These are phyloP conservation scores for Hymenoscyphus salicellus DNA, from an alignment of 2,329 filamentous ascomycete genomes.

Conservation along the genomic window DNA sequence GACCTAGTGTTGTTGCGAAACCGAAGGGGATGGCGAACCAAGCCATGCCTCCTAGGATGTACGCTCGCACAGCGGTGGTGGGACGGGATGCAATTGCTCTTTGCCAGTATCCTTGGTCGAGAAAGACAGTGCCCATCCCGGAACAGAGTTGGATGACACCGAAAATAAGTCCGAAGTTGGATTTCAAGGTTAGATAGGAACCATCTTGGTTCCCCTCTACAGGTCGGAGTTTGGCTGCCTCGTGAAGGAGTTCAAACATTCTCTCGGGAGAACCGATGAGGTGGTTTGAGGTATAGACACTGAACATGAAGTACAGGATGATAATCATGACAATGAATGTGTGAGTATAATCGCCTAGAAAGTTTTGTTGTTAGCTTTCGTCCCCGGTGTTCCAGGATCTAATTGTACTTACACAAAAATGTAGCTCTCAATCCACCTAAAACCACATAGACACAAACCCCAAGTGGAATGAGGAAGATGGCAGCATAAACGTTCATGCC, in stretches of 20 bases:
- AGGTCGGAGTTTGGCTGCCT: slow-evolving; percentile 44
- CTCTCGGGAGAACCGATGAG: slow-evolving; percentile 48
- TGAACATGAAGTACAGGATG: slow-evolving; percentile 47
- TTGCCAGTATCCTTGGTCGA: slow-evolving; percentile 16
- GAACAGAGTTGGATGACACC: slow-evolving; percentile 14
- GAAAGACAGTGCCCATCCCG: slow-evolving; percentile 13
- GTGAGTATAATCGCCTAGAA: slow-evolving; percentile 13
- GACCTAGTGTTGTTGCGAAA: slow-evolving; percentile 50
- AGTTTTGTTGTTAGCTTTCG: neutral
- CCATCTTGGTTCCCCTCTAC: slow-evolving; percentile 51
- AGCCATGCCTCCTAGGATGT: slow-evolving; percentile 45
- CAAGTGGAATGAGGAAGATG: slow-evolving; percentile 40
- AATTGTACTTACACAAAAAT: slow-evolving; percentile 25
- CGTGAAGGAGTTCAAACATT: slow-evolving; percentile 49
- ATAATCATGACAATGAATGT: slow-evolving; percentile 54
- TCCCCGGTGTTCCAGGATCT: too few relatives aligned
- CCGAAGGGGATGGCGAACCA: slow-evolving; percentile 55
- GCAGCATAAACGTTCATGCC: slow-evolving; percentile 43
- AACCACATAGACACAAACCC: slow-evolving; percentile 41
- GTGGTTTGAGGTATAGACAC: slow-evolving; percentile 43
- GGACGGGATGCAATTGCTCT: slow-evolving; percentile 50
- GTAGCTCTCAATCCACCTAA: slow-evolving; percentile 41
- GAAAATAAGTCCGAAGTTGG: slow-evolving; percentile 39
- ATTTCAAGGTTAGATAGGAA: slow-evolving; percentile 55
- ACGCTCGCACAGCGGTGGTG: slow-evolving; percentile 49